phyloP scores from a whole-genome alignment of 2,329 filamentous ascomycete species.

The Ophiostoma sp. region DNA sequence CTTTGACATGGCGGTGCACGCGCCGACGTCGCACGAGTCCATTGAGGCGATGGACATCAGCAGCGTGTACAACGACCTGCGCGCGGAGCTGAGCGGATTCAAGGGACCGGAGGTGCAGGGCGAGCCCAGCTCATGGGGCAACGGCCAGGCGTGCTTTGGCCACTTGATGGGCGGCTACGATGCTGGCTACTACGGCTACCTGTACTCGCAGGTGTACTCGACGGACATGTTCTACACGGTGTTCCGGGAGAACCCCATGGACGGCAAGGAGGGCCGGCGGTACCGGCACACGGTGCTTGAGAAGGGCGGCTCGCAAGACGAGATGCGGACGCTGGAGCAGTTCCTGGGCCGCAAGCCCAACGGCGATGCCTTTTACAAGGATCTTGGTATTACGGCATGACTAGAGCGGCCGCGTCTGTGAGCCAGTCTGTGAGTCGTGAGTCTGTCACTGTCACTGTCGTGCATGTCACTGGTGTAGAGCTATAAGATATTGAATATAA shows the following conservation, averaged over 20 bases:
- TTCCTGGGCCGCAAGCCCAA: conserved; percentile 73
- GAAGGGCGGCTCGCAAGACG: conserved; percentile 70
- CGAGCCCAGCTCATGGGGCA: conserved; percentile 59
- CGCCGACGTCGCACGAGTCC: conserved; percentile 62
- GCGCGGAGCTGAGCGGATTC: conserved; percentile 64
- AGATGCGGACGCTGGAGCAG: conserved; percentile 73
- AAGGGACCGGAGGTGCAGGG: conserved; percentile 67
- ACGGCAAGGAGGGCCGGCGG: conserved; percentile 63
- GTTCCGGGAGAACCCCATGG: conserved; percentile 75
- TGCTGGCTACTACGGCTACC: conserved; percentile 74
- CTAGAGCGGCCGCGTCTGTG: conserved; percentile 17
- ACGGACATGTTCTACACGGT: conserved; percentile 81
- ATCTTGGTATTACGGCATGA: conserved; percentile 52
- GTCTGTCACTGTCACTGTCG: no score
- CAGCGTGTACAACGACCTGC: conserved; percentile 65
- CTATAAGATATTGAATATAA: neutral
- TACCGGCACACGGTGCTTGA: conserved; percentile 76
- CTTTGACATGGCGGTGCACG: conserved; percentile 78
- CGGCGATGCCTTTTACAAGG: conserved; percentile 73
- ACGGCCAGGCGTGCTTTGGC: conserved; percentile 74
- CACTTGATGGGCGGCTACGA: conserved; percentile 82
- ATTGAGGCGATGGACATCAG: conserved; percentile 60
- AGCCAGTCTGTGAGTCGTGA: no score
- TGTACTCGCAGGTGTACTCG: conserved; percentile 72
- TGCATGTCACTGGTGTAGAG: no score